Evolutionary conservation across 2,329 filamentous ascomycete species (phyloP), one percentile per base, ranked within the genome.

Genomic region (Neocatenulostroma microsporum): DNA sequence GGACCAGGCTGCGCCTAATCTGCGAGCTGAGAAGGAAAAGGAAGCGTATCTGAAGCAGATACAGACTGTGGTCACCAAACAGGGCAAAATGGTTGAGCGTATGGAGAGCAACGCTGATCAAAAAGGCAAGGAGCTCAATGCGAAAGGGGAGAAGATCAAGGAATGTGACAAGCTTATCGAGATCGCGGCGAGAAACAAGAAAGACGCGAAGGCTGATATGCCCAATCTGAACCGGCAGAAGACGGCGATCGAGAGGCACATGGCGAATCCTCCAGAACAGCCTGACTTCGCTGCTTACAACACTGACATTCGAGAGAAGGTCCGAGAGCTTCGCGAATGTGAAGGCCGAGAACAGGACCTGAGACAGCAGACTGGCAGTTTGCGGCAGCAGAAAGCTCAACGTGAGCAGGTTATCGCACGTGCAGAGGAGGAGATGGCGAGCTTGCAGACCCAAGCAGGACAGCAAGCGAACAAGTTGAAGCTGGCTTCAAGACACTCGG

Each of bases 261-360:
- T 78, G 46, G 73, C 78, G 39, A 69, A 70, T 10, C 77, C 80
- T 0, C 78, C 81, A 0, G 66, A 72, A 0, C 72, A 79, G 5
- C 86, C 91, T 53, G 78, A 91, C 53, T 61, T 76, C 8, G 66
- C 71, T 4, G 75, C 75, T 4, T 88, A 78, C 64, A 91, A 89
- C 47, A 73, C 77, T 35, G 75, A 75, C 45, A 80, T 87, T 58
- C 69, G 80, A 59, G 74, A 82, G 31, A 69, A 80, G 40, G 62
- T 62, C 4, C 45, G 45, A 12, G 48, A 56, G 19, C 53, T 65
- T 1, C 69, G 74, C 0, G 67, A 70, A 0, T 48, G 74, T 15
- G 62, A 60, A 15, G 56, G 56, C 1, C 53, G 67, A 40, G 72
- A 67, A 13, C 57, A 40, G 25, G 57, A 61, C 8, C 60, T 73